Conservation (phyloP, 768 basidiomycete genomes). For the Phylloporus sp. region DNA sequence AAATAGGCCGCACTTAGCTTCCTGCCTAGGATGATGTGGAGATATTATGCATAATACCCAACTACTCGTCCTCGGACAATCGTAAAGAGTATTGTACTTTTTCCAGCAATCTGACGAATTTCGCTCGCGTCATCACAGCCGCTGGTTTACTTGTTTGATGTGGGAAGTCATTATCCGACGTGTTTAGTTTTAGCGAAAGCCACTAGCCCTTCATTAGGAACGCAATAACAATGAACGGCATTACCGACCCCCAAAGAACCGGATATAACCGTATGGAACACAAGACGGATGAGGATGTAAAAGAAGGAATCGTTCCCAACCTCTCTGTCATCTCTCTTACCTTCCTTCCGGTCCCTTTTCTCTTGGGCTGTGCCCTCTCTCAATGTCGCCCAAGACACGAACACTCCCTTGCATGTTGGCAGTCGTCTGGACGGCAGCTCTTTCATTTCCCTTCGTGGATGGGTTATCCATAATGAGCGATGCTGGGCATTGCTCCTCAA, state of each 20-base stretch:
- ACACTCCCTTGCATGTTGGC: neutral
- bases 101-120: constrained; percentile 23
- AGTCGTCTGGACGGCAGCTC: neutral
- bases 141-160: neutral
- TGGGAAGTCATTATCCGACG: too few species aligned
- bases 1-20: constrained; percentile 1
- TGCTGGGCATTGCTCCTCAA: constrained; percentile 10
- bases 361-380: constrained; percentile 6
- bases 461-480: constrained; percentile 5
- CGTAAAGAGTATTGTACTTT: constrained; percentile 31
- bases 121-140: constrained; percentile 7
- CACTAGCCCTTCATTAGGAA: neutral
- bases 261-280: neutral
- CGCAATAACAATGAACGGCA: constrained; percentile 1
- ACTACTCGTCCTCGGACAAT: constrained; percentile 20
- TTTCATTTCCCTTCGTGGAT: constrained; percentile 9
- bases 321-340: neutral
- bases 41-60: constrained; percentile 29
- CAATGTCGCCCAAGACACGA: constrained; percentile 1
- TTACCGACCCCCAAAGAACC: neutral
- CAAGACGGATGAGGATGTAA: constrained; percentile 1
- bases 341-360: neutral
- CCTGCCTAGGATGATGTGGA: constrained; percentile 20
- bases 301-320: neutral
- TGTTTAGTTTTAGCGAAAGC: neutral